phyloP scores from a whole-genome alignment of 345 rosid genomes.

The Sonneratia alba region DNA sequence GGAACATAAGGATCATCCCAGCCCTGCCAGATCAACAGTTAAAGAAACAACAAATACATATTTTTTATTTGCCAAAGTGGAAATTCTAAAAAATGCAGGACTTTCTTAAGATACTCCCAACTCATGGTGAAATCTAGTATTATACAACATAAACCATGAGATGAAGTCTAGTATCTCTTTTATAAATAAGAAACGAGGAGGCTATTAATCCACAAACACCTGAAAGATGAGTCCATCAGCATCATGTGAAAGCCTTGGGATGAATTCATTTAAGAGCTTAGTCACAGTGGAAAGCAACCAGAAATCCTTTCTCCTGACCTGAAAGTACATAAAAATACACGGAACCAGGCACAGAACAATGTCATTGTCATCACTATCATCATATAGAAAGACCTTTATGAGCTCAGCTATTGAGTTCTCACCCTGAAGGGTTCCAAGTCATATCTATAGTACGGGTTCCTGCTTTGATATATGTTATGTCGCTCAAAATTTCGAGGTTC shows the following conservation, averaged over 20 bases:
- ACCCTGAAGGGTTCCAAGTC: slow-evolving; percentile 97
- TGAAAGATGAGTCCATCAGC: slow-evolving; percentile 98
- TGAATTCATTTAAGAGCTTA: slow-evolving; percentile 81
- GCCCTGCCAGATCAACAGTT: slow-evolving; percentile 39
- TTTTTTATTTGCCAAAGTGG: neutral
- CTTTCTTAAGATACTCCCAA: neutral
- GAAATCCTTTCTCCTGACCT: slow-evolving; percentile 98
- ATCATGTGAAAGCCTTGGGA: slow-evolving; percentile 92
- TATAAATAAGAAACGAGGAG: neutral
- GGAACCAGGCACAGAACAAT: neutral
- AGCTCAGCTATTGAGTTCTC: slow-evolving; percentile 17
- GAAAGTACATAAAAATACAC: slow-evolving; percentile 13
- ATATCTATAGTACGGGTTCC: slow-evolving; percentile 75
- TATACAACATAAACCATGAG: neutral
- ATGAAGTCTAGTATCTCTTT: neutral
- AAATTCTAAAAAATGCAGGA: neutral
- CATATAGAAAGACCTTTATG: neutral
- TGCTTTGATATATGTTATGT: slow-evolving; percentile 47
- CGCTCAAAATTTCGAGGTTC: slow-evolving; percentile 92
- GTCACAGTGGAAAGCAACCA: slow-evolving; percentile 90
- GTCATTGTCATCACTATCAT: neutral
- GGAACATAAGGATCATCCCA: slow-evolving; percentile 99
- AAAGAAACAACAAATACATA: slow-evolving; percentile 7
- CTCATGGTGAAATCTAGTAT: neutral
- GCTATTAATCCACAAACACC: slow-evolving; percentile 31